Base-by-base conservation (phyloP, 164 flowering plant species). In the Macadamia tetraphylla region DNA sequence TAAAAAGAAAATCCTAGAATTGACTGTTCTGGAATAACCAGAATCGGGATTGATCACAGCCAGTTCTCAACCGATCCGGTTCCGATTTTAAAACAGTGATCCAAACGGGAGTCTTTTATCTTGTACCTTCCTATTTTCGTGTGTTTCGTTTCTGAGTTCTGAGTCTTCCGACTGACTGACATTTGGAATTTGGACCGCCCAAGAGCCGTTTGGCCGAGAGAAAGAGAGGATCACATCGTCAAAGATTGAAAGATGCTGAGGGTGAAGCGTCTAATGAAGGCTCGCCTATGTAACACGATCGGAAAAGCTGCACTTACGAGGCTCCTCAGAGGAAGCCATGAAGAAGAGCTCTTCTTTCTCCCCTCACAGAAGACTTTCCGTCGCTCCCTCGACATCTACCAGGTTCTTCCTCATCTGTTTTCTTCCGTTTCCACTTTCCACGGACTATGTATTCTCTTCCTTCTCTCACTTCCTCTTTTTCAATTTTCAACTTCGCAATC, bases 371-470 rank as follows among this genome's bases (percentile, higher is more conserved):
- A 75, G 62, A 77, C 85, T 18, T 75, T 87, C 56, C 57, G 43
- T 73, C 96, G 98, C 58, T 92, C 86, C 77, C 77, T 92, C 70
- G 95, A 91, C 79, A 67, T 90, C 66, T 87, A 90, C 80, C 83
- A 87, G 88, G 96, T 84, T 57, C 14, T 23, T 23, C 23, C 23
- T 18, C 8, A n/a, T 13, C 30, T 62, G 23, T 23, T 23, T 23
- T 23, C 23, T 23, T 23, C 14, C 63, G 42, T 35, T 29, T 1
- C 29, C 23, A 23, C 23, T 23, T 23, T 48, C 43, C 32, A 23
- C 23, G 23, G 11, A 46, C 55, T 29, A 30, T n/a, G 23, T 23
- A 23, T 23, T 23, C 23, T 23, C 14, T 12, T 35, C 65, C 23
- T 56, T 60, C 17, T 56, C 57, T 53, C 30, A 9, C 9, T 67